A percentile compares a stretch with the other conserved stretches of the same genome.
These are phyloP conservation scores for Hevea brasiliensis DNA, from an alignment of 345 rosid genomes.

Conservation along the genomic window DNA sequence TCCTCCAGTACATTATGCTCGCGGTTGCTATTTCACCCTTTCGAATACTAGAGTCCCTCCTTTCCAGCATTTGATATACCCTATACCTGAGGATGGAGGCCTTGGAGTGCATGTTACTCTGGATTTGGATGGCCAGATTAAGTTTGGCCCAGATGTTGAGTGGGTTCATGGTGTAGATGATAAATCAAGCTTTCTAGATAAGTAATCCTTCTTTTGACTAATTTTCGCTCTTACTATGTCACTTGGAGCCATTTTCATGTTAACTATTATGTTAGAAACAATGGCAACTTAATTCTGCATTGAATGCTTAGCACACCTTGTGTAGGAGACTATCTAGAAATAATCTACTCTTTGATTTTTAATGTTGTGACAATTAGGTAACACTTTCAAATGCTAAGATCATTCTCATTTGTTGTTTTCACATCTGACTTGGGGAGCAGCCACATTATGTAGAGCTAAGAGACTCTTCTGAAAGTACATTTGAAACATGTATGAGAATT, in stretches of 20 bases:
- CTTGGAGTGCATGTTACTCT: conserved; percentile 88
- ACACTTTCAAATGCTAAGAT: background rate
- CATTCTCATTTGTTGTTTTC: background rate
- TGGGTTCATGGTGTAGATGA: conserved; percentile 69
- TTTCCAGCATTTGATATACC: conserved; percentile 73
- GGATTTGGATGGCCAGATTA: conserved; percentile 81
- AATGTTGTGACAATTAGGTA: background rate
- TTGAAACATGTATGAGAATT: background rate
- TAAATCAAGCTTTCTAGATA: conserved; percentile 68
- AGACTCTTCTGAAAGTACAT: conserved; percentile 4
- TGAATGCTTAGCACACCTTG: background rate
- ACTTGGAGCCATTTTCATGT: background rate
- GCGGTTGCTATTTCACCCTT: conserved; percentile 80
- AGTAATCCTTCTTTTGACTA: conserved; percentile 36
- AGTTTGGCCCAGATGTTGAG: conserved; percentile 96
- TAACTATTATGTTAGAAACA: background rate
- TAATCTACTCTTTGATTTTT: conserved; percentile 1
- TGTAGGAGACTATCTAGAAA: background rate
- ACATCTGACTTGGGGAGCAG: background rate
- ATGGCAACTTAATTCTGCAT: background rate
- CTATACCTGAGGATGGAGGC: conserved; percentile 90
- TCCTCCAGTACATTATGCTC: conserved; percentile 68
- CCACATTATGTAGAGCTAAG: background rate
- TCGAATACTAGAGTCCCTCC: conserved; percentile 49
- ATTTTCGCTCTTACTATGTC: conserved; percentile 9